Evolutionary conservation across 768 basidiomycete genomes (phyloP), one percentile per base, ranked within the genome.

Genomic region (Mycena kentingensis): DNA sequence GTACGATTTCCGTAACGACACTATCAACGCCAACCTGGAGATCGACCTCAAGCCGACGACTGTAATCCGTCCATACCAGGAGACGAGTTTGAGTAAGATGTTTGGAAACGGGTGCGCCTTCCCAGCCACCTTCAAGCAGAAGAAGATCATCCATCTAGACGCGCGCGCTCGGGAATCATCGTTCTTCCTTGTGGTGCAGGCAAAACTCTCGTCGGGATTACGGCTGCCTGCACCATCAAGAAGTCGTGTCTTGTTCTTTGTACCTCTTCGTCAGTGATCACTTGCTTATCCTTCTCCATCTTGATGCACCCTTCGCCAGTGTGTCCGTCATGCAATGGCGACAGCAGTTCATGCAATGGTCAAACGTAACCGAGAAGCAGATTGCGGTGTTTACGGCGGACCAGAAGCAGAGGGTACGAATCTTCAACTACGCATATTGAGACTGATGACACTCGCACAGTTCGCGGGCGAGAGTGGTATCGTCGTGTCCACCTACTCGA

Each of bases 241-340:
- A 99, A 99, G 73, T 97, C 94, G 21, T 96, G 93, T 66, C 80
- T 99, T 16, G 95, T 99, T 13, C 76, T 99, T 37, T 98, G 96
- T 71, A 99, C 97, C 21, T 98, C 96, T 42, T 94, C 93, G 94
- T 97, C 70, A 73, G 93, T 78, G 16, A 41, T 49, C 37, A 45
- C 12, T 55, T 28, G 47, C 46, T 19, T 35, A 13, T 18, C 19
- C 34, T 43, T 11, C 39, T 42, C 5, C 32, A 34, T 10, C 55
- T 27, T 55, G 60, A 45, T 64, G 46, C 32, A 32, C 37, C 42
- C 51, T 15, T 35, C 24, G 6, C 34, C 61, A 91, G 89, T 27
- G 90, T 92, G 27, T 91, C 90, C 35, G 97, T 98, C 49, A 95
- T 97, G 85, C 97, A 99, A 77, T 99, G 97, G 97, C 91, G 89